Percentiles rank a stretch among this genome's conserved stretches.
These are phyloP conservation scores for Metschnikowia colocasiae DNA, from an alignment of 805 yeast genomes.

Conservation along the genomic window DNA sequence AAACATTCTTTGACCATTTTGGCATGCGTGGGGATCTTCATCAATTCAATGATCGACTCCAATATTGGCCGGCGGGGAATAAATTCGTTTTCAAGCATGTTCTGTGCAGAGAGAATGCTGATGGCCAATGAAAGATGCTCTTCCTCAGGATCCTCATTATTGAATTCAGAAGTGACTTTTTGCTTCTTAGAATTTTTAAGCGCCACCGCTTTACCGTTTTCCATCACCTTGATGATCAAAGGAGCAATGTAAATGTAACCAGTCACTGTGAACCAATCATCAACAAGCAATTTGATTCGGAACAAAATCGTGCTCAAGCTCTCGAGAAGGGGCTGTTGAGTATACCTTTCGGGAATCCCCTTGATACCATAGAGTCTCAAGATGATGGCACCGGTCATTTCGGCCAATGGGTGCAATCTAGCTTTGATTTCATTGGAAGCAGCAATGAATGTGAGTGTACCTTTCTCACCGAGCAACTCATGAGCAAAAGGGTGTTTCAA, in stretches of 20 bases:
- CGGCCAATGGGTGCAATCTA: constrained; percentile 49
- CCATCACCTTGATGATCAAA: constrained; percentile 61
- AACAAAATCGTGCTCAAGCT: constrained; percentile 66
- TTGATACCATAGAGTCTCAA: constrained; percentile 52
- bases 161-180: constrained; percentile 59
- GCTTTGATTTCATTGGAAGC: constrained; percentile 48
- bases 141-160: constrained; percentile 83
- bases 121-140: constrained; percentile 76
- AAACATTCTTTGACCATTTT: constrained; percentile 83
- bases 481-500: constrained; percentile 30
- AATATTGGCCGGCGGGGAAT: constrained; percentile 71
- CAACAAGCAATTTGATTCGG: constrained; percentile 68
- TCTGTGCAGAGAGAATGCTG: constrained; percentile 67
- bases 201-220: constrained; percentile 58
- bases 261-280: constrained; percentile 63
- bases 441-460: constrained; percentile 49
- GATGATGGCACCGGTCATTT: constrained; percentile 65
- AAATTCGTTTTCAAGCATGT: constrained; percentile 57
- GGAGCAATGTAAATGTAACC: constrained; percentile 76
- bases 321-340: constrained; percentile 51
- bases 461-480: constrained; percentile 41
- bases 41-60: constrained; percentile 56
- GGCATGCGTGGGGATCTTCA: constrained; percentile 73
- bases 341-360: constrained; percentile 43
- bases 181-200: constrained; percentile 49